Percentiles rank a stretch among this genome's conserved stretches.
These are phyloP conservation scores for Solanum chacoense DNA, from an alignment of 305 asterid species.

Conservation along the genomic window DNA sequence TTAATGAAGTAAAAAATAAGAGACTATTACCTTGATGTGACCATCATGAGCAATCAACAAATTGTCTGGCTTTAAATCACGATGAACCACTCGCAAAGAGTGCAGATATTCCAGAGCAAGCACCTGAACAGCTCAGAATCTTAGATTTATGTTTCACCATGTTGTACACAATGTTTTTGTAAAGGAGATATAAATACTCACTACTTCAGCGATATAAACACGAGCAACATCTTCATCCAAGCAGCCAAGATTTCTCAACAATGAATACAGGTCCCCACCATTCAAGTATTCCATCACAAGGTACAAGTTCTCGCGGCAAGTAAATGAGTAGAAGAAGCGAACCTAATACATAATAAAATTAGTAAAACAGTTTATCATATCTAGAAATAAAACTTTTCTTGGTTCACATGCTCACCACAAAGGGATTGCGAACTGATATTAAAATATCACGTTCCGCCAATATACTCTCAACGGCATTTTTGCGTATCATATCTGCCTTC, in stretches of 20 bases:
- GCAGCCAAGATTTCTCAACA: constrained; percentile 96
- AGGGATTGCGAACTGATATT: constrained; percentile 97
- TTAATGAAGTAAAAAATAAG: not conserved
- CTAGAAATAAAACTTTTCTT: constrained; percentile 11
- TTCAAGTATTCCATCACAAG: constrained; percentile 99
- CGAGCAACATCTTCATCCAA: constrained; percentile 98
- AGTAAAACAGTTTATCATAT: constrained; percentile 14
- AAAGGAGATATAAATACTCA: constrained; percentile 29
- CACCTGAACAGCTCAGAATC: constrained; percentile 48
- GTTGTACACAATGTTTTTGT: not conserved
- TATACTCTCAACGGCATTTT: constrained; percentile 99
- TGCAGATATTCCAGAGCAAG: constrained; percentile 99
- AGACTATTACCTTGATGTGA: constrained; percentile 71
- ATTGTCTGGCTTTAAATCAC: constrained; percentile 99
- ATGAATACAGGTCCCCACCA: constrained; percentile 97
- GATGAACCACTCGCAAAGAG: constrained; percentile 95
- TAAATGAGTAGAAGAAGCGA: constrained; percentile 98
- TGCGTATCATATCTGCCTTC: constrained; percentile 99
- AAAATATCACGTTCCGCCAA: constrained; percentile 97
- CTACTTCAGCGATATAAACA: constrained; percentile 97
- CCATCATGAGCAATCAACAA: constrained; percentile 99
- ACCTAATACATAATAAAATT: constrained; percentile 36
- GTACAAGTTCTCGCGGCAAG: constrained; percentile 97
- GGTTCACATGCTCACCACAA: constrained; percentile 79
- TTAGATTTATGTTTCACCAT: constrained; percentile 11